Conservation (phyloP, 768 basidiomycete genomes). For the Pleurotus pulmonarius region DNA sequence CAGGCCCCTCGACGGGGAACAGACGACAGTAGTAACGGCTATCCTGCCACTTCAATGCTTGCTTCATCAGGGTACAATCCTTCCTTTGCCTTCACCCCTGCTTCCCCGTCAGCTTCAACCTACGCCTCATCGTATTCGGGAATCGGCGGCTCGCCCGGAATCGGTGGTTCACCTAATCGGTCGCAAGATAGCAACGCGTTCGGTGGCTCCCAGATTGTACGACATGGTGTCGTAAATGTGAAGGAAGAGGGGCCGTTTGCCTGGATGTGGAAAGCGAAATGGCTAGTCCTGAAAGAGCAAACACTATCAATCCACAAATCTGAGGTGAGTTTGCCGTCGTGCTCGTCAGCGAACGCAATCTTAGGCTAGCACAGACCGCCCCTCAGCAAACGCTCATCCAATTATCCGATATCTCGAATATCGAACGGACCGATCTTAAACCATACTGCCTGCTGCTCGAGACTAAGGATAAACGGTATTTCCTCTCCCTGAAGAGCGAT, state of each 20-base stretch:
- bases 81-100: conserved; percentile 50
- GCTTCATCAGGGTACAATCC: conserved; percentile 55
- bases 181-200: conserved; percentile 23
- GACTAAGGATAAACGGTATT: conserved; percentile 78
- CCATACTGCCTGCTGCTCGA: conserved; percentile 91
- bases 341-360: not conserved
- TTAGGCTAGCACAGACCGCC: conserved; percentile 33
- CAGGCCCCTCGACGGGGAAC: conserved; percentile 56
- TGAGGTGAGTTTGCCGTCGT: conserved; percentile 58
- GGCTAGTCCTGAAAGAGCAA: conserved; percentile 81
- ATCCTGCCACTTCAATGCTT: conserved; percentile 38
- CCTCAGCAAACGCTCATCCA: conserved; percentile 58
- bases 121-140: conserved; percentile 71
- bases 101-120: conserved; percentile 53
- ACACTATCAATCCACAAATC: conserved; percentile 83
- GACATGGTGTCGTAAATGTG: conserved; percentile 73
- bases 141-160: conserved; percentile 82
- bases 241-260: conserved; percentile 91
- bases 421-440: conserved; percentile 91
- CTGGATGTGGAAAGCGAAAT: conserved; percentile 90
- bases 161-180: conserved; percentile 75
- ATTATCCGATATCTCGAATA: conserved; percentile 76
- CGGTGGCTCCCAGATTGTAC: conserved; percentile 46
- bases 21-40: conserved; percentile 30
- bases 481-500: conserved; percentile 83